Evolutionary conservation across 2,329 filamentous ascomycete genomes (phyloP), one percentile per base, ranked within the genome.

Genomic region (Blumeria graminis): DNA sequence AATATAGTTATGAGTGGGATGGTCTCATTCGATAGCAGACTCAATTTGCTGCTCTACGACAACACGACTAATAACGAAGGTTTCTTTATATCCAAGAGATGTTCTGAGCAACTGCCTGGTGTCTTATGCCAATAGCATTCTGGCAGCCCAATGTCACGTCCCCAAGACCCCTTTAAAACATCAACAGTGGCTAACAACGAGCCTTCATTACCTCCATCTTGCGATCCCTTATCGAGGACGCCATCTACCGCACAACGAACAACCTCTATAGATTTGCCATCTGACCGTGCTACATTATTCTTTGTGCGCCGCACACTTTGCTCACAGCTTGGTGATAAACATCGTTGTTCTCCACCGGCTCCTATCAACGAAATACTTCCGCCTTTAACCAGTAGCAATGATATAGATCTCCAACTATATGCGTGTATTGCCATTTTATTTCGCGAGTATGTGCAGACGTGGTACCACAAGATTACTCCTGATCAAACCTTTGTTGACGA

Each of bases 401-500:
- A 93, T 63, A 80, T 96, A 58, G 92, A 98, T 68, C 72, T 93
- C 57, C 85, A 98, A 70, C 76, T 98, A 4, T 98, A 96, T 67
- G 90, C 86, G 33, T 77, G 96, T 58, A 81, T 98, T 59, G 85
- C 92, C 55, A 84, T 96, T 58, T 80, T 96, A 59, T 74, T 95
- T 63, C 81, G 85, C 64, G 88, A 95, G 61, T 94, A 88, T 67
- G 84, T 98, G 39, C 82, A 92, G 68, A 81, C 80, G 35, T 98
- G 92, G 92, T 98, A 98, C 71, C 76, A 74, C 61, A 90, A 83
- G 68, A 92, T 98, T 68, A 95, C 90, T 1, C 80, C 87, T 3
- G 90, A 98, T 69, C 84, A 89, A 66, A 76, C 79, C 11, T 93
- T 98, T 66, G 81, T 92, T 58, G 82, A 84, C 62, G 89, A 95